Evolutionary conservation across 2,329 filamentous ascomycete species (phyloP).

Genomic region (Hymenoscyphus repandus): DNA sequence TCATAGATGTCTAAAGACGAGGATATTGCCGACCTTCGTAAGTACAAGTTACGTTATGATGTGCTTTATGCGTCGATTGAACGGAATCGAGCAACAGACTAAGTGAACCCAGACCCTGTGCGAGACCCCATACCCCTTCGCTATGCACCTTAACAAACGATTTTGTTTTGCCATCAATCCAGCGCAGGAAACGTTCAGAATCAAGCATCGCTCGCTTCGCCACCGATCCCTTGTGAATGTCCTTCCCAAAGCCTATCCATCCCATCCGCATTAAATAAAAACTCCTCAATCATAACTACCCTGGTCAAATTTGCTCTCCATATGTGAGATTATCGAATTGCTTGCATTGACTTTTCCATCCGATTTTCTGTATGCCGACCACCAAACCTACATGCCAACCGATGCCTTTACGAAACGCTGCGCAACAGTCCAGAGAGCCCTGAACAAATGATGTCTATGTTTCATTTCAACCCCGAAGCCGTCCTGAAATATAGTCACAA

Average conservation of each 20-base stretch:
- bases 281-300: constrained; percentile 29
- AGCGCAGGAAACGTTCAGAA: constrained; percentile 12
- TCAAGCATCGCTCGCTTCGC: constrained; percentile 14
- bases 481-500: constrained; percentile 32
- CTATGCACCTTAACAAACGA: constrained; percentile 25
- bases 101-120: constrained; percentile 13
- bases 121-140: constrained; percentile 24
- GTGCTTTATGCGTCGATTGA: too few species aligned
- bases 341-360: constrained; percentile 17
- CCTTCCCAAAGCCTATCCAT: constrained; percentile 22
- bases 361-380: constrained; percentile 30
- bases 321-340: constrained; percentile 13
- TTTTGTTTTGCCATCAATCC: constrained; percentile 15
- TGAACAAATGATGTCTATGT: constrained; percentile 27
- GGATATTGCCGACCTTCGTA: too few species aligned
- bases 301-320: constrained; percentile 23
- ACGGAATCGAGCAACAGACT: too few species aligned
- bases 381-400: constrained; percentile 20
- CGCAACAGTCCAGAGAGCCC: constrained; percentile 25
- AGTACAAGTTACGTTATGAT: too few species aligned
- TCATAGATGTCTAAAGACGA: too few species aligned
- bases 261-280: constrained; percentile 32
- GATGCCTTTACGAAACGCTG: constrained; percentile 25
- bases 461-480: constrained; percentile 30
- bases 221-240: constrained; percentile 12